Percentiles rank a stretch among this genome's conserved stretches.
Conservation (phyloP, 768 basidiomycete genomes). For the Trametes elegans region DNA sequence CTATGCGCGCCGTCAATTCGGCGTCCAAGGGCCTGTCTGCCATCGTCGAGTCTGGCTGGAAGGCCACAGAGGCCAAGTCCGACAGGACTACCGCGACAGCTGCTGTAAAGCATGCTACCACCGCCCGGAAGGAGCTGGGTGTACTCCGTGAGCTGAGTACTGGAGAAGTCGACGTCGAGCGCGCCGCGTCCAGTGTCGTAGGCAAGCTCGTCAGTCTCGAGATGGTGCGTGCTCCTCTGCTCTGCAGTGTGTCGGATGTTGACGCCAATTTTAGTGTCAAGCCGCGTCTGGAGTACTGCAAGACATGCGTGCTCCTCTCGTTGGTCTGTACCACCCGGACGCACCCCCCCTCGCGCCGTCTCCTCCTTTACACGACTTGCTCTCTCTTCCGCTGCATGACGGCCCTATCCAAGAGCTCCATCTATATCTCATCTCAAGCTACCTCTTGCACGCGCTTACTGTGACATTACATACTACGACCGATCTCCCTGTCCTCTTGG, state of each 20-base stretch:
- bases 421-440: constrained; percentile 57
- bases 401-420: constrained; percentile 32
- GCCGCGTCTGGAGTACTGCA: constrained; percentile 44
- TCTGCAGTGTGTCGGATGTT: not conserved
- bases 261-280: constrained; percentile 44
- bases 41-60: constrained; percentile 61
- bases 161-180: constrained; percentile 63
- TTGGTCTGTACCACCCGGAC: constrained; percentile 26
- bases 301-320: constrained; percentile 46
- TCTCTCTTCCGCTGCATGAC: constrained; percentile 45
- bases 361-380: constrained; percentile 26
- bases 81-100: constrained; percentile 23
- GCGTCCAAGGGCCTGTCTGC: constrained; percentile 56
- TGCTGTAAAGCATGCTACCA: constrained; percentile 37
- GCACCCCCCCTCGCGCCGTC: not conserved
- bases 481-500: constrained; percentile 28
- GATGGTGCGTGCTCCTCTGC: constrained; percentile 50
- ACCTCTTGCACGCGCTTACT: constrained; percentile 53
- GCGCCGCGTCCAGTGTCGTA: constrained; percentile 64
- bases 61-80: constrained; percentile 33
- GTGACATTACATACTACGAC: constrained; percentile 33
- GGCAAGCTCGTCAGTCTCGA: constrained; percentile 68
- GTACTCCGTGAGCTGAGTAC: constrained; percentile 45
- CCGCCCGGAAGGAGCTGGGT: constrained; percentile 45
- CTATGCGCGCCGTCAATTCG: constrained; percentile 66